Evolutionary conservation across 2,329 filamentous ascomycete species (phyloP), one percentile per base, ranked within the genome.

Genomic region (Claviceps quebecensis): DNA sequence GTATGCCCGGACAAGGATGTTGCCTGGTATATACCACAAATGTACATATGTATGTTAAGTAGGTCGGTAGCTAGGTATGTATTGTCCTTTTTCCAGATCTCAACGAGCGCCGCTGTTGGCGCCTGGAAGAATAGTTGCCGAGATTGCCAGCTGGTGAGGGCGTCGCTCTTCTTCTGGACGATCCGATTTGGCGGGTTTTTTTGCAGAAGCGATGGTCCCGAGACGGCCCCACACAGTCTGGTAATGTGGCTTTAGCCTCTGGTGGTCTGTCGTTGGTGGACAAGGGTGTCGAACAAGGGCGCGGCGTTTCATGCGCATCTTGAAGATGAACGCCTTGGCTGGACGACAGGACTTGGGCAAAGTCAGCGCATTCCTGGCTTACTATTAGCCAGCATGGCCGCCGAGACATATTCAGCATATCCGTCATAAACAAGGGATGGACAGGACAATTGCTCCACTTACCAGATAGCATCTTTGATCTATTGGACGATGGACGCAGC

Each of bases 361-460:
- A 43, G 41, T 23, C 19, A 14, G 40, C 40, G 14, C 19, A 43
- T 43, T 43, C 40, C 40, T 48, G 26, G 29, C 47, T 29, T 29
- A 29, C 26, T 29, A 52, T 22, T 22, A 52, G 47, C 44, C 40
- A 47, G 49, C 52, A 52, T 54, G 52, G 46, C 34, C 45, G n/a
- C 45, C 47, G 45, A 52, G 50, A 54, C 50, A 48, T 22, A n/a
- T 45, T 38, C 45, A 41, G 26, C 43, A 26, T 52, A 40, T 45
- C 47, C 47, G 53, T 47, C 43, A 52, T 11, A 22, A 37, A 29
- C 13, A 14, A 43, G 5, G 5, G 11, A 16, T 43, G 16, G 41
- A 41, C 9, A 41, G 16, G 41, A 41, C 9, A 41, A 13, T 41
- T 17, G 16, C 17, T 22, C 40, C 40, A 41, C 40, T 19, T 2